Evolutionary conservation across 148 eudicot genomes (phyloP).

Genomic region (Beta vulgaris): DNA sequence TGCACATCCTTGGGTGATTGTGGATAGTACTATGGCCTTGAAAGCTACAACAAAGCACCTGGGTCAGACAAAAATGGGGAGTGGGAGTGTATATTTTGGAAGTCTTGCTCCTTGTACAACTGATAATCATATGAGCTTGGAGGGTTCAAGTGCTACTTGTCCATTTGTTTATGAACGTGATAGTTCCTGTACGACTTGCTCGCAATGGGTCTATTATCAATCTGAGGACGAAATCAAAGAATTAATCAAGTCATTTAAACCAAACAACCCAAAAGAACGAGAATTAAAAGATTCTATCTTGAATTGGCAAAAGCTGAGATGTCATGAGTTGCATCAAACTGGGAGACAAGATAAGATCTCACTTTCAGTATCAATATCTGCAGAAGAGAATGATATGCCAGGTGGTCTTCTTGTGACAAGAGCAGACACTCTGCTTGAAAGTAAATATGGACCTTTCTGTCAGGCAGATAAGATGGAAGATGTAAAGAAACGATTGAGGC

Average conservation of each 20-base stretch:
- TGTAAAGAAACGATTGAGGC: slow-evolving; percentile 36
- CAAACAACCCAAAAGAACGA: slow-evolving; percentile 45
- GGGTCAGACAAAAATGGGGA: slow-evolving; percentile 6
- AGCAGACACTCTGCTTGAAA: slow-evolving; percentile 45
- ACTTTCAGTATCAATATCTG: slow-evolving; percentile 20
- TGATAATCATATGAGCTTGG: slow-evolving; percentile 17
- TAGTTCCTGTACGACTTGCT: slow-evolving; percentile 22
- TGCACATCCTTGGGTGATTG: slow-evolving; percentile 40
- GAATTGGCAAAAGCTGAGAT: slow-evolving; percentile 42
- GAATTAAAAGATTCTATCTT: slow-evolving; percentile 51
- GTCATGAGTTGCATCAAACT: slow-evolving; percentile 31
- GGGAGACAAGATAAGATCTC: slow-evolving; percentile 27
- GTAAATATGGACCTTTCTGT: slow-evolving; percentile 44
- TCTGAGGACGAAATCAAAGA: slow-evolving; percentile 48
- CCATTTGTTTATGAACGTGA: slow-evolving; percentile 31
- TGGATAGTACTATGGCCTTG: slow-evolving; percentile 34
- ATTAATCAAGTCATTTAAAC: slow-evolving; percentile 44
- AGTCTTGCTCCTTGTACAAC: slow-evolving; percentile 11
- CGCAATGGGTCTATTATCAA: slow-evolving; percentile 51
- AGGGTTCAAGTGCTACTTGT: slow-evolving; percentile 36
- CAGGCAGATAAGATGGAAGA: slow-evolving; percentile 29
- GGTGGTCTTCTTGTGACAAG: slow-evolving; percentile 33
- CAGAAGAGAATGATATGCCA: slow-evolving; percentile 20
- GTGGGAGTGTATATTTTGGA: slow-evolving; percentile 5
- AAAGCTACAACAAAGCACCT: slow-evolving; percentile 24